Conservation (phyloP, 208 protist genomes). For the Crithidia expoeki region DNA sequence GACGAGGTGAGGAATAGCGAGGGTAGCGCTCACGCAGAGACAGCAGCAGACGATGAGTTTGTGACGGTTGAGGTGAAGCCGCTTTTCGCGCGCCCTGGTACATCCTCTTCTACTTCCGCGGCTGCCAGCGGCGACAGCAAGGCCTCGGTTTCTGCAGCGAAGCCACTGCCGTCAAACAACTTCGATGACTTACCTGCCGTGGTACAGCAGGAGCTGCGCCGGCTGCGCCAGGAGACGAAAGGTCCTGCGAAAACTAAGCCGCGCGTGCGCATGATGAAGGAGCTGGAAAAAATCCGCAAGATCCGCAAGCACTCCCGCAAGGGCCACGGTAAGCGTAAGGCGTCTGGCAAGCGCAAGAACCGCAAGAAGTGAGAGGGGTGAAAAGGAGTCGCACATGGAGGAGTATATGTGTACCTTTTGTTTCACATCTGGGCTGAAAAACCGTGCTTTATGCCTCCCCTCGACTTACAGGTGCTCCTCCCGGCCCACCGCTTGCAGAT, state of each 20-base stretch:
- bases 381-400: neutral
- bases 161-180: conserved; percentile 56
- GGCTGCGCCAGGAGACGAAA: conserved; percentile 74
- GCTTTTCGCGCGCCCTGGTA: conserved; percentile 39
- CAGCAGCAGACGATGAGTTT: conserved; percentile 47
- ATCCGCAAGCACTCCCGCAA: conserved; percentile 88
- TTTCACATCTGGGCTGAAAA: neutral
- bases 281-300: conserved; percentile 88
- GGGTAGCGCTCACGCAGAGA: neutral
- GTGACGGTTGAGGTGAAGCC: conserved; percentile 84
- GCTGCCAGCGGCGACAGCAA: neutral
- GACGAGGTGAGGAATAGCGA: neutral
- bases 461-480: too few species aligned
- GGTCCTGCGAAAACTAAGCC: conserved; percentile 75
- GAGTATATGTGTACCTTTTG: neutral
- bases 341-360: conserved; percentile 86
- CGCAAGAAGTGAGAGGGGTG: conserved; percentile 51
- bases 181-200: conserved; percentile 80
- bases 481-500: too few species aligned
- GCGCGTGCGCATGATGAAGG: conserved; percentile 78
- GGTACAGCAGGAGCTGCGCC: conserved; percentile 78
- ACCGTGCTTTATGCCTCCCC: too few species aligned
- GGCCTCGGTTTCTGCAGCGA: neutral
- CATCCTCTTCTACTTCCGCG: neutral
- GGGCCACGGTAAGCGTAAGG: conserved; percentile 88